Conservation (phyloP, 192 early-diverging fungal species). For the Coemansia umbellata region DNA sequence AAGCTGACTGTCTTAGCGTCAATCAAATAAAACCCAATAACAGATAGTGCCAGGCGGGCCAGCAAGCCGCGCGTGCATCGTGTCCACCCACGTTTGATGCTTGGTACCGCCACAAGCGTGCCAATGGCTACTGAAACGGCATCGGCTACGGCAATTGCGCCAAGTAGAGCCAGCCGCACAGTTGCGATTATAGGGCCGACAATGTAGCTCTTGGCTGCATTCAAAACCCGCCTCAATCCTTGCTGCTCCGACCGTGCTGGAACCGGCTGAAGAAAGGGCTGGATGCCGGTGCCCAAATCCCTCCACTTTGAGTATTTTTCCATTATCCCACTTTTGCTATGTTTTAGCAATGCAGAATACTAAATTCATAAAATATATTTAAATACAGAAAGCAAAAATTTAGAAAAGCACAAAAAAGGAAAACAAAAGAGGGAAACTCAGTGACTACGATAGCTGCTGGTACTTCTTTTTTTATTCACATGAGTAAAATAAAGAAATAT, state of each 20-base stretch:
- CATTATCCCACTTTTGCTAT: no score
- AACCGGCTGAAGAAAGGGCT: slow-evolving; percentile 78
- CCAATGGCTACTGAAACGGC: slow-evolving; percentile 25
- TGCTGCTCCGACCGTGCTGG: slow-evolving; percentile 29
- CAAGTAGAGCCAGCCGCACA: slow-evolving; percentile 47
- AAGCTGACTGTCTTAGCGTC: slow-evolving; percentile 59
- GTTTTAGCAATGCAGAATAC: no score
- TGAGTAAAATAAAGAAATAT: background rate
- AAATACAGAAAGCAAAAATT: no score
- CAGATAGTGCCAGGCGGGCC: slow-evolving; percentile 58
- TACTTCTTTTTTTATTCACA: background rate
- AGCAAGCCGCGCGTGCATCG: slow-evolving; percentile 27
- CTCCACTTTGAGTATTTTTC: slow-evolving; percentile 89
- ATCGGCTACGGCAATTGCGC: slow-evolving; percentile 44
- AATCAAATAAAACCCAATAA: slow-evolving; percentile 76
- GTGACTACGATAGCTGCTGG: background rate
- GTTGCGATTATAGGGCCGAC: slow-evolving; percentile 39
- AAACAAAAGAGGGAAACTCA: background rate
- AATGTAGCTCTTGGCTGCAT: slow-evolving; percentile 13
- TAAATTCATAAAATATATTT: no score
- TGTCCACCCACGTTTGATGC: slow-evolving; percentile 14
- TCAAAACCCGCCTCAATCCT: slow-evolving; percentile 4
- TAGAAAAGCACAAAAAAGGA: background rate
- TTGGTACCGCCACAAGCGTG: slow-evolving; percentile 18
- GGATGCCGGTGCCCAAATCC: slow-evolving; percentile 82